Conservation (phyloP, 2,329 filamentous ascomycete genomes). For the Pseudocercospora musae region DNA sequence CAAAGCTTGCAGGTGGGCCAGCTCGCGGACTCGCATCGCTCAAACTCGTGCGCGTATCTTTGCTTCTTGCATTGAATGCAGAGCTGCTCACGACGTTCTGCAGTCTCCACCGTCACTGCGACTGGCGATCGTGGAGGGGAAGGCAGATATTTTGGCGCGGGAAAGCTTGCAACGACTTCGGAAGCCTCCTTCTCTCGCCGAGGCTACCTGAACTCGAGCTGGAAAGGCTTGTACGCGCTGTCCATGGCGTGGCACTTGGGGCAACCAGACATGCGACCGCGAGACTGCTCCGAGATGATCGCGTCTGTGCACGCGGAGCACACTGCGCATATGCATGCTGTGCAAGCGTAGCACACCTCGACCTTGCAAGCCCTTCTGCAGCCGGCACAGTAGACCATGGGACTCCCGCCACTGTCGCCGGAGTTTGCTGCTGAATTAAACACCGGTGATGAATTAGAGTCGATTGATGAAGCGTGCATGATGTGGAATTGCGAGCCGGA, state of each 20-base stretch:
- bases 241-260: conserved; percentile 76
- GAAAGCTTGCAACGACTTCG: background rate
- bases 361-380: conserved; percentile 75
- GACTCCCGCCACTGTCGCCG: conserved; percentile 7
- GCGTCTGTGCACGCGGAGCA: conserved; percentile 85
- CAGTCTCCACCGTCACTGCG: background rate
- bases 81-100: background rate
- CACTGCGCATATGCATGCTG: conserved; percentile 91
- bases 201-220: conserved; percentile 71
- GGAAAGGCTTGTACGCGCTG: conserved; percentile 78
- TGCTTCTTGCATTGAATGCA: background rate
- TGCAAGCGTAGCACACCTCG: conserved; percentile 86
- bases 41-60: background rate
- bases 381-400: conserved; percentile 73
- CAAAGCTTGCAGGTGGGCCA: background rate
- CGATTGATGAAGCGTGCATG: conserved; percentile 43
- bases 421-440: conserved; percentile 23
- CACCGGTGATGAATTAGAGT: conserved; percentile 55
- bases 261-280: conserved; percentile 68
- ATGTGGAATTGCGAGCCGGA: conserved; percentile 69
- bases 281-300: conserved; percentile 67
- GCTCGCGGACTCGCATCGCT: background rate
- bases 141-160: background rate
- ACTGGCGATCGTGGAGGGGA: background rate
- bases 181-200: background rate